Conservation (phyloP, 2,329 filamentous ascomycete species). For the Claviceps citrina region DNA sequence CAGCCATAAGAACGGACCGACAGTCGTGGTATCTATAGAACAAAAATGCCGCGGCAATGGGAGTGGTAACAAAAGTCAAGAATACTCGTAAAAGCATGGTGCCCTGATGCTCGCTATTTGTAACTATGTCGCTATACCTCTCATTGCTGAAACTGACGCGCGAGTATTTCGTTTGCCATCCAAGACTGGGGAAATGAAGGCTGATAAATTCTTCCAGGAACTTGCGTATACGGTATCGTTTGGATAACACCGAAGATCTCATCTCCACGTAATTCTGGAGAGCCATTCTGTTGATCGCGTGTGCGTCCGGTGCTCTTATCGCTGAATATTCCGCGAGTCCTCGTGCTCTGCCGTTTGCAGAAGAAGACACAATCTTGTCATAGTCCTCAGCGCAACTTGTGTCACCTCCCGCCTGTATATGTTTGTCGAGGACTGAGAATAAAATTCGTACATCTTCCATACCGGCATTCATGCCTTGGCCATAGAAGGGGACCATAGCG, state of each 20-base stretch:
- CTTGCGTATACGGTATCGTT: constrained; percentile 67
- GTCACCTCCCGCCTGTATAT: constrained; percentile 30
- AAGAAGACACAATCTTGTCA: constrained; percentile 21
- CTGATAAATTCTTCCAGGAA: constrained; percentile 72
- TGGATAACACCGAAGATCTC: constrained; percentile 68
- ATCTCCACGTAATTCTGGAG: constrained; percentile 89
- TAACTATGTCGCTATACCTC: constrained; percentile 69
- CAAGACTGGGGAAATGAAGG: constrained; percentile 57
- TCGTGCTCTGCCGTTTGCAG: constrained; percentile 39
- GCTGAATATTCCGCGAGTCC: constrained; percentile 64
- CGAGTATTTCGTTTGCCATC: constrained; percentile 86
- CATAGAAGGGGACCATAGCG: constrained; percentile 97
- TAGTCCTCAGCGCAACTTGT: constrained; percentile 23
- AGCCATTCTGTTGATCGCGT: constrained; percentile 85
- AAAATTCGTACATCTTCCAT: constrained; percentile 86
- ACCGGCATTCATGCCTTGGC: constrained; percentile 93
- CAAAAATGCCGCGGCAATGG: constrained; percentile 14
- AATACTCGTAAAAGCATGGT: constrained; percentile 37
- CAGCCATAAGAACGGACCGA: constrained; percentile 8
- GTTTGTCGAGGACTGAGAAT: constrained; percentile 64
- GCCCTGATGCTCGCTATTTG: constrained; percentile 53
- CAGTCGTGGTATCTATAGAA: constrained; percentile 15
- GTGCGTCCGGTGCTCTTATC: constrained; percentile 60
- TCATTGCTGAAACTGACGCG: constrained; percentile 89
- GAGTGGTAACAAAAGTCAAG: constrained; percentile 20